A percentile compares a stretch with the other conserved stretches of the same genome.
Conservation (phyloP, 371 early-diverging fungal genomes). For the Rhizomucor pusillus region DNA sequence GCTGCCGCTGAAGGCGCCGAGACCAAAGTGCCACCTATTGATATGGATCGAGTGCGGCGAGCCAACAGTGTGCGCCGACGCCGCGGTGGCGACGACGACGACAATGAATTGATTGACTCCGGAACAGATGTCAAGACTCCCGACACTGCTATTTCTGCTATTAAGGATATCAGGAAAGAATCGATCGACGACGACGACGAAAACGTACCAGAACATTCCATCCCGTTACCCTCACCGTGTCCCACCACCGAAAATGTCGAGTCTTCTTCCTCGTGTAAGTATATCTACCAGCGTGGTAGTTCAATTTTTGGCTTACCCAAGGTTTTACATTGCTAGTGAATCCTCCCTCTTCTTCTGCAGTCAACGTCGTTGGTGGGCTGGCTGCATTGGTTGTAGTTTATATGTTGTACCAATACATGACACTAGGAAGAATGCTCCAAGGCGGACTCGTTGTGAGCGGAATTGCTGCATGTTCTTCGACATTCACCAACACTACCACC, state of each 20-base stretch:
- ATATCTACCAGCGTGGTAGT: no score
- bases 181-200: not conserved
- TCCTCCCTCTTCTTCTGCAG: no score
- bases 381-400: no score
- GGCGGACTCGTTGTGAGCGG: no score
- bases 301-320: no score
- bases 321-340: no score
- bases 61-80: not conserved
- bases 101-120: conserved; percentile 1
- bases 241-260: not conserved
- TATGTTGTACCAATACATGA: no score
- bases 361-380: no score
- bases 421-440: no score
- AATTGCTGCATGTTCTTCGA: no score
- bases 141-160: conserved; percentile 1
- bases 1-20: conserved; percentile 1
- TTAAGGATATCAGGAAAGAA: not conserved
- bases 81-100: not conserved
- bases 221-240: not conserved
- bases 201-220: not conserved
- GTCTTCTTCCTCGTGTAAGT: not conserved
- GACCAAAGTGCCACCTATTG: conserved; percentile 3
- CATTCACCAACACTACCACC: not conserved
- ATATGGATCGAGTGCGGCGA: conserved; percentile 4
- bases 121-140: conserved; percentile 14